Conservation (phyloP, 352 stramenopile species). For the Phytophthora sansomeana region DNA sequence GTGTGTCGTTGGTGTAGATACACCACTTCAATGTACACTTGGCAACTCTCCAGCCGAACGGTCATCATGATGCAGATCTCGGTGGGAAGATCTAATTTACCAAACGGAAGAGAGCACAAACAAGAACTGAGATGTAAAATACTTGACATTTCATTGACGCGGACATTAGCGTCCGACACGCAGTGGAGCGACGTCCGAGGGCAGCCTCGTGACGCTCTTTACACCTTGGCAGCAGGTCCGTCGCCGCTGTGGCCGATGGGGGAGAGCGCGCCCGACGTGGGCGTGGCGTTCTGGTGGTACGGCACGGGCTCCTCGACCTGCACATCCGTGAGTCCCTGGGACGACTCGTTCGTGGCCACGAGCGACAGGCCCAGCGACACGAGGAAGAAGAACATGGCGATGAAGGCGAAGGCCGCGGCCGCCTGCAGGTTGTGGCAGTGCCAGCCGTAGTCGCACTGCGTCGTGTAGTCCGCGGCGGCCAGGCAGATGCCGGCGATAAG, state of each 20-base stretch:
- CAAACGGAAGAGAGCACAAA: background rate
- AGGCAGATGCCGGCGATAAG: constrained; percentile 65
- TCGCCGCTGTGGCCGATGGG: constrained; percentile 32
- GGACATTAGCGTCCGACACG: background rate
- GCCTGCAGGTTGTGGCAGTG: constrained; percentile 61
- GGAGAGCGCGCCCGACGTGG: constrained; percentile 36
- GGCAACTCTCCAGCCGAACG: background rate
- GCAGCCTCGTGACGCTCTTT: constrained; percentile 3
- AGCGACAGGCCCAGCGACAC: constrained; percentile 48
- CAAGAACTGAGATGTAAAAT: background rate
- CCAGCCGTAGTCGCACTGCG: constrained; percentile 43
- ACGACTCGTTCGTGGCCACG: constrained; percentile 7
- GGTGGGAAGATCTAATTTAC: background rate
- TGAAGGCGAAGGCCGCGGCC: constrained; percentile 61
- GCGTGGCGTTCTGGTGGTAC: constrained; percentile 41
- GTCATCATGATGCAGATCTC: background rate
- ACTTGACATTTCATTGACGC: constrained; percentile 3
- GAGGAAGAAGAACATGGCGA: constrained; percentile 61
- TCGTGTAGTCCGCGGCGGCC: constrained; percentile 54
- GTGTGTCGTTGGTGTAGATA: background rate
- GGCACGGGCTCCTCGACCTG: constrained; percentile 44
- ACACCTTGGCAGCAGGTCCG: constrained; percentile 39
- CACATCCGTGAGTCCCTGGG: constrained; percentile 22
- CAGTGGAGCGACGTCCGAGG: no score
- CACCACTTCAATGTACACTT: constrained; percentile 2